Base-by-base conservation (phyloP, 306 rosid species). In the Aeschynomene evenia region DNA sequence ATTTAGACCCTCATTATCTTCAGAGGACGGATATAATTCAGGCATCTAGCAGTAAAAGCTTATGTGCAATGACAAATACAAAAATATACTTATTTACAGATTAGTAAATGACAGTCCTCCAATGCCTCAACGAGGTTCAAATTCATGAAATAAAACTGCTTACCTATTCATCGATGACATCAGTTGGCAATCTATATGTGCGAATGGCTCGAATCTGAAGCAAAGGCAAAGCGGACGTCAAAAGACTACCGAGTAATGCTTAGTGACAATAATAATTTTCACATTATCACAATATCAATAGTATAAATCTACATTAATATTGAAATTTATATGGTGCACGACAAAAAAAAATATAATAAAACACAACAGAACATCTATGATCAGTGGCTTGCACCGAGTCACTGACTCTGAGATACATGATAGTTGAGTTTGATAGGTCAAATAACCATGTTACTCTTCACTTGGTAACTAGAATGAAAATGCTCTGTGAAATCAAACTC, bases 131-230 rank as follows among this genome's bases (percentile, higher is more conserved):
- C 39, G 2, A 14, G 36, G 46, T 19, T 50, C 55, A 66, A 67
- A 24, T 14, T 46, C 42, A 22, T 37, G 55, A 46, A 52, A 59
- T 16, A 46, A 43, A 53, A 62, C 63, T 66, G 40, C 39, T 79
- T 50, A 34, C 26, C 78, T 70, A 75, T 63, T 76, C 81, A 72
- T 66, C 85, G 31, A 69, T 66, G 34, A 74, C 70, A 15, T 85
- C 84, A 31, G 86, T 67, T 6, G 81, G 85, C 61, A 76, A 29
- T 63, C 40, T 68, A 31, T 85, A 83, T 3, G 96, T 80, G 40
- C 87, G 88, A 42, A 82, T 81, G 54, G 82, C 88, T 23, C 93
- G 93, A 71, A 89, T 87, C 93, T 89, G 87, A 39, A 70, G 56
- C 53, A 63, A 75, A 69, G 61, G 28, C 48, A 49, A 63, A 13